Evolutionary conservation across 1,139 yeast genomes (phyloP).

Genomic region (Kluyveromyces marxianus): DNA sequence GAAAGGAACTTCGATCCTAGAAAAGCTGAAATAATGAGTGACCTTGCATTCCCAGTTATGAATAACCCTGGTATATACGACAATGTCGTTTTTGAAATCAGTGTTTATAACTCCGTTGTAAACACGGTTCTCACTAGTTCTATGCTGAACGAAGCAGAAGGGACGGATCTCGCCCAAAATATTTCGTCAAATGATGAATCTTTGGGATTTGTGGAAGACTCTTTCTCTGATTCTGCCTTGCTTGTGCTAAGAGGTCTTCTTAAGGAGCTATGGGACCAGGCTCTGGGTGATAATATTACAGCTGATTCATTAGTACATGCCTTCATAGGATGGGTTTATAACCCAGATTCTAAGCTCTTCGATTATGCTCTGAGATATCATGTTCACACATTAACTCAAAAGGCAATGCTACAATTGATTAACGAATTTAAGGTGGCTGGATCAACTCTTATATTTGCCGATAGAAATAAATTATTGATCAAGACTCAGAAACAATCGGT

Average conservation of each 20-base stretch:
- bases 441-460: conserved; percentile 71
- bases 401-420: conserved; percentile 71
- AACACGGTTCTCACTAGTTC: conserved; percentile 84
- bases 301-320: conserved; percentile 85
- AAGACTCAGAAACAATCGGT: conserved; percentile 73
- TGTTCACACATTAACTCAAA: conserved; percentile 77
- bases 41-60: conserved; percentile 61
- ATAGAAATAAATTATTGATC: conserved; percentile 64
- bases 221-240: conserved; percentile 75
- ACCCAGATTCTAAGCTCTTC: conserved; percentile 62
- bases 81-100: conserved; percentile 72
- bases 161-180: conserved; percentile 62
- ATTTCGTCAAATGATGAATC: conserved; percentile 37
- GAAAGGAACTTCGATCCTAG: conserved; percentile 49
- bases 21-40: conserved; percentile 41
- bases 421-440: conserved; percentile 78
- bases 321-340: conserved; percentile 83
- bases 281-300: conserved; percentile 54
- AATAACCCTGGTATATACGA: conserved; percentile 78
- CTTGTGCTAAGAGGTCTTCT: conserved; percentile 65
- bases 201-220: conserved; percentile 58
- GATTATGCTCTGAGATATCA: conserved; percentile 80
- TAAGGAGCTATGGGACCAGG: conserved; percentile 93
- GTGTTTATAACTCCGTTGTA: conserved; percentile 69
- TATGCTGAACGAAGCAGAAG: conserved; percentile 82